Evolutionary conservation across 1,139 yeast genomes (phyloP), one percentile per base, ranked within the genome.

Genomic region (Blastobotrys persicus): DNA sequence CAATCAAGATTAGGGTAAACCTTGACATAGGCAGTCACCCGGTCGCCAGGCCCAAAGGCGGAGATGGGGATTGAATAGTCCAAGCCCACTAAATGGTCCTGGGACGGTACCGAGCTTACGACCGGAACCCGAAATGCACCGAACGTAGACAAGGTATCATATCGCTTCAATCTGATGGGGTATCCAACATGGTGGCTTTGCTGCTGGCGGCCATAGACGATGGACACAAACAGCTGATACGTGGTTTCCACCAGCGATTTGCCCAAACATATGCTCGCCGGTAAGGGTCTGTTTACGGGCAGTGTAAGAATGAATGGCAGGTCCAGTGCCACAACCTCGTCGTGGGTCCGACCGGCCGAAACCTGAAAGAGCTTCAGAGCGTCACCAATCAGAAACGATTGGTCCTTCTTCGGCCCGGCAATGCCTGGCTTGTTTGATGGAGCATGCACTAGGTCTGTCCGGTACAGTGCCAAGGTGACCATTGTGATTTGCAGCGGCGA

Each of bases 21-120:
- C 40, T 61, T 63, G 38, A 68, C 52, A 42, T 55, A 58, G 11
- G 69, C 63, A 5, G 59, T 56, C 4, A 71, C 56, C 12, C 56
- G 52, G 49, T 71, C 75, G 12, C 69, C 61, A 1, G 75, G 75
- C 2, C 75, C 75, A 50, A 62, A 70, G 2, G 73, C 69, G 0
- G 71, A 59, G 9, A 61, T 58, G 1, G 71, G 69, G 7, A 69
- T 52, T 6, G 67, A 59, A 50, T 65, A 68, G 39, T 68, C 69
- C 6, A 71, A 55, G 12, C 61, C 60, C 3, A 67, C 71, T 6
- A 69, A 54, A 46, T 71, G 74, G 50, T 72, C 74, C 2, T 64
- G 55, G 4, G 72, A 66, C 12, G 59, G 53, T 1, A 59, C 56
- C 3, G 59, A 57, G 38, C 62, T 58, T 11, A 57, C 54, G 1